Evolutionary conservation across 345 rosid species (phyloP), one percentile per base, ranked within the genome.

Genomic region (Dimocarpus longan): DNA sequence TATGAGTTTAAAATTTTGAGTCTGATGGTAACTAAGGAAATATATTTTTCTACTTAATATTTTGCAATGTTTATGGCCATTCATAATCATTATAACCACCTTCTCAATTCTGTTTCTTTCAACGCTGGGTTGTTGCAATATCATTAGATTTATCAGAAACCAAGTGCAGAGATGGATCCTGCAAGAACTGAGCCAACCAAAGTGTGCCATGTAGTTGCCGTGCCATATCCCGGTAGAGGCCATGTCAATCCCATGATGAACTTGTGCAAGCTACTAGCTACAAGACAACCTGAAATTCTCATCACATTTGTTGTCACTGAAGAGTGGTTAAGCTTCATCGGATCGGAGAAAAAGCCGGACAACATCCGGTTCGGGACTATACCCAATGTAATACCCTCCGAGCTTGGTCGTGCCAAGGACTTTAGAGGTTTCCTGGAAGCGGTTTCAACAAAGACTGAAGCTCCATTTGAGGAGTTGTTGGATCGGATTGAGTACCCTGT

Each of bases 221-320:
- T 93, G 79, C 91, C 97, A 15, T 93, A 78, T 79, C 97, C 95
- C 0, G 93, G 93, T 1, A 78, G 93, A 83, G 95, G 95, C 81
- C 95, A 93, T 78, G 62, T 91, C 84, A 93, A 93, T 77, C 91
- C 93, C 18, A 88, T 93, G 97, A 87, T 87, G 89, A 90, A 86
- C 85, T 80, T 91, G 74, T 90, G 89, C 86, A 84, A 84, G 80
- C 70, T 73, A 19, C 84, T 93, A 8, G 66, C 80, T 66, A 78
- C 86, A 32, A 86, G 77, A 39, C 70, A 54, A 19, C 79, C 82
- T 8, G 56, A 82, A 65, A 81, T 92, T 66, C 67, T 82, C 76
- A 80, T 92, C 65, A 89, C 92, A 19, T 87, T 91, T 71, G 93
- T 89, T 57, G 75, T 92, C 78, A 93, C 95, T 0, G 92, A 92